Conservation (phyloP, 805 yeast genomes). For the Wickerhamiella occidentalis region DNA sequence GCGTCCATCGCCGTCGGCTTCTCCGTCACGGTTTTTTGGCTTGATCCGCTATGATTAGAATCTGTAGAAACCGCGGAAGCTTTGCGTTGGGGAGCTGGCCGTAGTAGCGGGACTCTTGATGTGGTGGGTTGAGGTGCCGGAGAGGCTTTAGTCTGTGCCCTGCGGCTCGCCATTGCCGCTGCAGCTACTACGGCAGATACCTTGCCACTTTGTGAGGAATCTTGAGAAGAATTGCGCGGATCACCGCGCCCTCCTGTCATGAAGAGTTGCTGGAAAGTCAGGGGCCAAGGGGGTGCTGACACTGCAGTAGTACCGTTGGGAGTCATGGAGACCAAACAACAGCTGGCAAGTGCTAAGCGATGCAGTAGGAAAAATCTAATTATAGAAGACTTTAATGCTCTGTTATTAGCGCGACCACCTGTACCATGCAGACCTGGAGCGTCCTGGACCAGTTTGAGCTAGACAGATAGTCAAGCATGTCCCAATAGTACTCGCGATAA, state of each 20-base stretch:
- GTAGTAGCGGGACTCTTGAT: not conserved
- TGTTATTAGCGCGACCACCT: not conserved
- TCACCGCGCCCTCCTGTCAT: not conserved
- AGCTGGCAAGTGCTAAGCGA: not conserved
- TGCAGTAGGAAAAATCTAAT: not conserved
- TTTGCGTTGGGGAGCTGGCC: not conserved
- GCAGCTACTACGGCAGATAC: slow-evolving; percentile 5
- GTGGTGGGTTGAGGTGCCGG: not conserved
- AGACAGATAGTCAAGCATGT: no score
- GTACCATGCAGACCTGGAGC: not conserved
- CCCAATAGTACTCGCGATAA: no score
- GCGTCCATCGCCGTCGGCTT: not conserved
- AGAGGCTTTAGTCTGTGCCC: not conserved
- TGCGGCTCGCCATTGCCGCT: slow-evolving; percentile 6
- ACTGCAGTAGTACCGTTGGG: not conserved
- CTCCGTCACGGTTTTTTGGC: not conserved
- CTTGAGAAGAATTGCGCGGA: not conserved
- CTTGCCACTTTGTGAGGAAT: not conserved
- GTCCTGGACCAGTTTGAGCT: no score
- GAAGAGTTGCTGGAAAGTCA: not conserved
- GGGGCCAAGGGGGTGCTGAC: slow-evolving; percentile 1
- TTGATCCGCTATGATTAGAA: not conserved
- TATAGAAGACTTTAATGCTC: not conserved
- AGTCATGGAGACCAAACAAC: not conserved
- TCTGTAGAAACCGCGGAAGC: not conserved